Conservation (phyloP, 305 asterid species). For the Fraxinus angustifolia region DNA sequence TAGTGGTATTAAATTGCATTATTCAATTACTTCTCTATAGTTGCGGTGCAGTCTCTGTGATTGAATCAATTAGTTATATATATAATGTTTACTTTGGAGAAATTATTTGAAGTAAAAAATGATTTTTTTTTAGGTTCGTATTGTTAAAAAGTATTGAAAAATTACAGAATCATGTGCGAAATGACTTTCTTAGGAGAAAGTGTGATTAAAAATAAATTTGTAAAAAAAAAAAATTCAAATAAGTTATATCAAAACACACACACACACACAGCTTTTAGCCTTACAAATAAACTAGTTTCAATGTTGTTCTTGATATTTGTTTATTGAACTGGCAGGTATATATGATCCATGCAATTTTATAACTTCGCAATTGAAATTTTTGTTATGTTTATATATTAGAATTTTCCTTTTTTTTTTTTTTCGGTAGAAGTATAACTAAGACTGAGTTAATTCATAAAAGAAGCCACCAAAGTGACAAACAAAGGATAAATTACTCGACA, state of each 20-base stretch:
- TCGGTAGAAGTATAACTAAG: neutral
- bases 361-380: neutral
- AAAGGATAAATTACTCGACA: neutral
- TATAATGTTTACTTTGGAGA: neutral
- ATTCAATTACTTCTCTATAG: neutral
- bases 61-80: neutral
- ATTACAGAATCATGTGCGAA: too few relatives aligned
- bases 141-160: neutral
- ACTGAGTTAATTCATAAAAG: neutral
- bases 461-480: neutral
- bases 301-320: neutral
- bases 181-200: too few relatives aligned
- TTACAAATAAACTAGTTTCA: too few relatives aligned
- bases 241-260: neutral
- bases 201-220: neutral
- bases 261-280: neutral
- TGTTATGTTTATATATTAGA: neutral
- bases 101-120: neutral
- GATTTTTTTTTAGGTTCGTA: too few relatives aligned
- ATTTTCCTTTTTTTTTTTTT: neutral
- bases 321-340: neutral
- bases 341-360: neutral
- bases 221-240: neutral
- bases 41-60: neutral
- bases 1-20: neutral